Evolutionary conservation across 148 eudicot species (phyloP).

Genomic region (Rhododendron williamsianum): DNA sequence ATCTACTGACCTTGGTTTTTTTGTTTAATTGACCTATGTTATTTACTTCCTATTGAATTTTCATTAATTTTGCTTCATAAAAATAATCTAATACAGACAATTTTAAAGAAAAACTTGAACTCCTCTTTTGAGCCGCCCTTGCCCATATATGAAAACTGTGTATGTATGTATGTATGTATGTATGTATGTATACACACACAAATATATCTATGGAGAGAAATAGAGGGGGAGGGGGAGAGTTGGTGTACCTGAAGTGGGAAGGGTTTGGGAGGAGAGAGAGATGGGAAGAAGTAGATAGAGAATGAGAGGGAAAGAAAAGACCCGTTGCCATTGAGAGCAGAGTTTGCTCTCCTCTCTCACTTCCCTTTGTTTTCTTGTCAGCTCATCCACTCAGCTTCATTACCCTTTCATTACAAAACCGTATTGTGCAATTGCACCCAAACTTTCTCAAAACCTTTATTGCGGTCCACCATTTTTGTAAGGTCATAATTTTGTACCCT

Average conservation of each 20-base stretch:
- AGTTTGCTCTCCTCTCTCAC: background rate
- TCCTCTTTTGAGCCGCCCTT: too few species aligned
- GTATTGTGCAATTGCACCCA: background rate
- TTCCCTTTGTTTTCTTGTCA: background rate
- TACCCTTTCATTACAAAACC: background rate
- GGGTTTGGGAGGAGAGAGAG: constrained; percentile 14
- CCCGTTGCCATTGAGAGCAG: constrained; percentile 30
- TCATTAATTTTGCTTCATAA: background rate
- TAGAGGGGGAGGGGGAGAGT: constrained; percentile 1
- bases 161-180: too few species aligned
- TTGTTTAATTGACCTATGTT: too few species aligned
- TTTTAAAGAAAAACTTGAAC: too few species aligned
- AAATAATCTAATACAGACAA: too few species aligned
- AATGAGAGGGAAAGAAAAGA: constrained; percentile 28
- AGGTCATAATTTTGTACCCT: background rate
- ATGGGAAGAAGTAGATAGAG: constrained; percentile 18
- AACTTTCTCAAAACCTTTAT: background rate
- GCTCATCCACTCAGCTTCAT: background rate
- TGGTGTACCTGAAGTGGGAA: constrained; percentile 27
- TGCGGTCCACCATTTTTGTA: background rate
- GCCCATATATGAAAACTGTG: too few species aligned
- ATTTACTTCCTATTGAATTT: background rate
- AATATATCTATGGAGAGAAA: background rate
- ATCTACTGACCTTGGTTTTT: too few species aligned
- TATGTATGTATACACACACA: background rate